Evolutionary conservation across 805 yeast species (phyloP), one percentile per base, ranked within the genome.

Genomic region (Metschnikowia matae): DNA sequence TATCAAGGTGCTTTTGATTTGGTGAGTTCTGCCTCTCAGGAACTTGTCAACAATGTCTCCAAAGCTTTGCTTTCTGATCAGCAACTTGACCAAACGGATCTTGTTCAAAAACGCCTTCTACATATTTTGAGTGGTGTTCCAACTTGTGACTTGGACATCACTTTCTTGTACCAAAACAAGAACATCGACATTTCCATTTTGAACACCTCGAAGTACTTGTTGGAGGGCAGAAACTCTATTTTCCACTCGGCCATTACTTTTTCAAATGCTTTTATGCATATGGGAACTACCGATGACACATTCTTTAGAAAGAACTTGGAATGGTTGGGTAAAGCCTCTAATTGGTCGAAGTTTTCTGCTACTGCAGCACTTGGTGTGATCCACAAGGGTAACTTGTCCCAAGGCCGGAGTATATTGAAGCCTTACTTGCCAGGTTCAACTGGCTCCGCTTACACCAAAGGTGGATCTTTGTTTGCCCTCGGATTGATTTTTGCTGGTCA

Each of bases 311-410:
- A 85, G 40, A 94, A 94, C 64, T 75, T 90, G 62, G 97, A 92
- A 62, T 94, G 98, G 97, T 77, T 94, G 58, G 95, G 96, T 40
- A 89, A 90, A 70, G 97, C 99, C n/a, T 85, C 92, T 43, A 90
- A 92, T 69, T 94, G 99, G 99, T 90, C 97, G 5, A 94, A 92
- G 65, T 94, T 94, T 67, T 84, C 96, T 0, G 97, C 98, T 2
- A 92, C 98, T 13, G 98, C 98, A 7, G 97, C 98, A 13, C 74
- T 94, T 54, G 99, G 99, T 65, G 98, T 92, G 31, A 91, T 94
- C 58, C 98, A 94, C 67, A 87, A 86, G 63, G 98, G 99, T 48
- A 92, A 92, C 67, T 77, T 94, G 51, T 81, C 96, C 0, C 96
- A 90, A 65, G 99, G 98, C 48, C 83, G 84, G 64, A 81, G 84